Percentiles rank a stretch among this genome's conserved stretches.
Conservation (phyloP, 1,284 basidiomycete genomes). For the Calocybe gambosa region DNA sequence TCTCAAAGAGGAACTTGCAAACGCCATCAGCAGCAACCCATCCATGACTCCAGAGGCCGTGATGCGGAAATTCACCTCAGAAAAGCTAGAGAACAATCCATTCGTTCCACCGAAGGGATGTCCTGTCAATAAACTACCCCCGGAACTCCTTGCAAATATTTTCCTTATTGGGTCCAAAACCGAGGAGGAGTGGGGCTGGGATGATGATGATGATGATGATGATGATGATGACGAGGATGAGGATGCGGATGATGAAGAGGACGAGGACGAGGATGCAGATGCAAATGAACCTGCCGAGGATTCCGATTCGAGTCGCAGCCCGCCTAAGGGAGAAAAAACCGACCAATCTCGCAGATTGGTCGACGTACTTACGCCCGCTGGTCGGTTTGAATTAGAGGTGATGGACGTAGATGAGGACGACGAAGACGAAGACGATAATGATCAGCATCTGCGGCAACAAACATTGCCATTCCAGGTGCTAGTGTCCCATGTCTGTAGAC, state of each 20-base stretch:
- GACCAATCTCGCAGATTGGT: neutral
- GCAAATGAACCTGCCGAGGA: neutral
- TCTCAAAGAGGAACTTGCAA: constrained; percentile 19
- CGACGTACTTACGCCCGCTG: neutral
- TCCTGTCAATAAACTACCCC: constrained; percentile 49
- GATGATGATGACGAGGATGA: constrained; percentile 11
- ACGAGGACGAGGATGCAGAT: constrained; percentile 11
- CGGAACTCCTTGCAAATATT: constrained; percentile 53
- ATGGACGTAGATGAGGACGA: constrained; percentile 19
- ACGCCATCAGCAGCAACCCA: constrained; percentile 22
- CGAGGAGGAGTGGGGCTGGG: constrained; percentile 28
- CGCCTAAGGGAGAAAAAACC: no score
- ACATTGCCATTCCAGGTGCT: constrained; percentile 30
- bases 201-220: constrained; percentile 17
- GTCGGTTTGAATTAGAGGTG: constrained; percentile 1
- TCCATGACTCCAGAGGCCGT: constrained; percentile 24
- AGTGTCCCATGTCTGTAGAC: constrained; percentile 33
- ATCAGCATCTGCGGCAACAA: neutral
- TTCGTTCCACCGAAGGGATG: constrained; percentile 45
- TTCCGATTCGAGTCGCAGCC: neutral
- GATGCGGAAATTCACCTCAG: constrained; percentile 24
- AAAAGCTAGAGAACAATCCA: constrained; percentile 37
- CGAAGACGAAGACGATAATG: constrained; percentile 21
- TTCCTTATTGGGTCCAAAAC: constrained; percentile 43
- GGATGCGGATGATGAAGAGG: constrained; percentile 16